Conservation (phyloP, 2,329 filamentous ascomycete genomes). For the Pyricularia sp. region DNA sequence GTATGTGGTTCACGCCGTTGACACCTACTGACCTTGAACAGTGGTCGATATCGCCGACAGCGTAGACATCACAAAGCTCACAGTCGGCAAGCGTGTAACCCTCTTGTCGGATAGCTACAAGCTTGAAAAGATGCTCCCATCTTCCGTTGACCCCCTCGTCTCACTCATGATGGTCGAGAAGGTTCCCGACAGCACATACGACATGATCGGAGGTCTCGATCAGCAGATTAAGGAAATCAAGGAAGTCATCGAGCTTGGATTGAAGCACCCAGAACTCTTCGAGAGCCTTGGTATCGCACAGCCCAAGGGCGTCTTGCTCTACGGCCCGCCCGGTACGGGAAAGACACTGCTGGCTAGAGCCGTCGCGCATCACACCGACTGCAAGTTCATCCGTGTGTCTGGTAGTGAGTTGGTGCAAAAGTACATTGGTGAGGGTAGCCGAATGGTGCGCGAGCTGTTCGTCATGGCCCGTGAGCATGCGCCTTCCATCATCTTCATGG, state of each 20-base stretch:
- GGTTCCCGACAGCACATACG: slow-evolving; percentile 98
- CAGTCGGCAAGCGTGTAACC: slow-evolving; percentile 92
- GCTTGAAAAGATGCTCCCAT: slow-evolving; percentile 95
- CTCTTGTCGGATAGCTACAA: slow-evolving; percentile 96
- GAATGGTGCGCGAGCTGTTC: slow-evolving; percentile 98
- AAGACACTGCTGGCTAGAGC: slow-evolving; percentile 93
- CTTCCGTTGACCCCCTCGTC: slow-evolving; percentile 93
- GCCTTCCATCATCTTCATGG: slow-evolving; percentile 99
- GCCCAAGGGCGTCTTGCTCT: slow-evolving; percentile 92
- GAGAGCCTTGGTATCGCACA: slow-evolving; percentile 98
- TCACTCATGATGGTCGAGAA: slow-evolving; percentile 99
- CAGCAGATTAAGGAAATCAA: slow-evolving; percentile 99
- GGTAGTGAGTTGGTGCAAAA: slow-evolving; percentile 96
- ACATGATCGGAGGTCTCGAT: slow-evolving; percentile 98
- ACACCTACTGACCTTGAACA: slow-evolving; percentile 21
- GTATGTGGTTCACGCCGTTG: not conserved
- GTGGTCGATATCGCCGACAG: slow-evolving; percentile 92
- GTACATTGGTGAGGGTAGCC: slow-evolving; percentile 95
- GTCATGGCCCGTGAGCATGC: slow-evolving; percentile 98
- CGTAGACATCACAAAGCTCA: slow-evolving; percentile 92
- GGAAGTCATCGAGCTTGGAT: slow-evolving; percentile 95
- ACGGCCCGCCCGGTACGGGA: slow-evolving; percentile 91
- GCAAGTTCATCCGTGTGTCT: slow-evolving; percentile 96
- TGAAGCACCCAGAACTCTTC: slow-evolving; percentile 97
- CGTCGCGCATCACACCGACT: slow-evolving; percentile 95